These are phyloP conservation scores for Termitomyces heimii DNA, from an alignment of 768 basidiomycete species.

Conservation along the genomic window DNA sequence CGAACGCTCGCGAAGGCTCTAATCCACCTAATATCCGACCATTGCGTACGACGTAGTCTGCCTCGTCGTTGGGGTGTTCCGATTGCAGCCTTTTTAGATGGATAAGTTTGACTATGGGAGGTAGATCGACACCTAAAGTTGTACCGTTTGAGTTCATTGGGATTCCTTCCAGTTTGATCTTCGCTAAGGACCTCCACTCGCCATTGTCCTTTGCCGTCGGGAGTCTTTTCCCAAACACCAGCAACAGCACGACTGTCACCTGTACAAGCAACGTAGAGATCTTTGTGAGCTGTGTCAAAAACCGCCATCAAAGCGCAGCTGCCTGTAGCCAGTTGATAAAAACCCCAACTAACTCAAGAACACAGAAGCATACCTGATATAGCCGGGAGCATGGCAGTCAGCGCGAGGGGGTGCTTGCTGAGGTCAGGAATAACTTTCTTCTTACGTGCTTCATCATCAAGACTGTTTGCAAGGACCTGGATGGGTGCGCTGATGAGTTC, in stretches of 20 bases:
- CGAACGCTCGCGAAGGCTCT: constrained; percentile 84
- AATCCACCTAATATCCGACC: constrained; percentile 86
- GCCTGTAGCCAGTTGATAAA: constrained; percentile 35
- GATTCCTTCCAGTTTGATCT: constrained; percentile 94
- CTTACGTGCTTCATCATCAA: constrained; percentile 46
- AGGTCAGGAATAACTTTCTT: constrained; percentile 55
- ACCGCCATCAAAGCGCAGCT: constrained; percentile 89
- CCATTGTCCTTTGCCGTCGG: constrained; percentile 72
- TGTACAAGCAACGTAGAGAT: constrained; percentile 86
- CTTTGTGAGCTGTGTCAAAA: constrained; percentile 76
- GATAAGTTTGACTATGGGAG: neutral
- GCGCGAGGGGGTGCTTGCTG: constrained; percentile 63
- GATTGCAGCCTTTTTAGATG: constrained; percentile 54
- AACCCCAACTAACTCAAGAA: constrained; percentile 2
- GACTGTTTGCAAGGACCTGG: constrained; percentile 54
- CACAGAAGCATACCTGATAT: constrained; percentile 50
- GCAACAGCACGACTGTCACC: constrained; percentile 96
- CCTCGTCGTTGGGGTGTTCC: constrained; percentile 79
- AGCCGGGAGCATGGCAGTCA: constrained; percentile 76
- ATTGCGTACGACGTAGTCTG: constrained; percentile 62
- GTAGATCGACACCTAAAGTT: constrained; percentile 9
- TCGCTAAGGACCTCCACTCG: constrained; percentile 90
- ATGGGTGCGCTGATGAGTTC: constrained; percentile 79
- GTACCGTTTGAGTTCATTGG: constrained; percentile 77
- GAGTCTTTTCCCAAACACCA: constrained; percentile 76